Conservation (phyloP, 176 grass and related monocot genomes). For the Pontederia paniculata region DNA sequence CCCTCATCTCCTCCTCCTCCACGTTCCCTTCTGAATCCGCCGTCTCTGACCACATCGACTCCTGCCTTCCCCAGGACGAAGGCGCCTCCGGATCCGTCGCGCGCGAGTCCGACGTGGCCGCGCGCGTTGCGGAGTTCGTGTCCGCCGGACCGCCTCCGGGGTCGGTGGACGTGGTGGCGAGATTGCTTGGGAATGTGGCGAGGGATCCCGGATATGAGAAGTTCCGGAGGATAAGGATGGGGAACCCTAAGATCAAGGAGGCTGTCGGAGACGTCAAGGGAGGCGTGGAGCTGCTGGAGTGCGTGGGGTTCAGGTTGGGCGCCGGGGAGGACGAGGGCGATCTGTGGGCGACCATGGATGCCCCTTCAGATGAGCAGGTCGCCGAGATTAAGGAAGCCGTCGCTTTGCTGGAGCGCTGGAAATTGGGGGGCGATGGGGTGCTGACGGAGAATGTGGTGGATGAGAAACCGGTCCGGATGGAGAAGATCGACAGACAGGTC, state of each 20-base stretch:
- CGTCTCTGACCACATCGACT: conserved; percentile 60
- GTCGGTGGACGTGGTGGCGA: conserved; percentile 51
- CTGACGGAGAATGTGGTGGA: conserved; percentile 8
- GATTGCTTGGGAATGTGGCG: conserved; percentile 53
- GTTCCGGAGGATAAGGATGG: conserved; percentile 65
- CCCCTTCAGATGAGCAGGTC: conserved; percentile 31
- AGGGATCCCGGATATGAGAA: conserved; percentile 59
- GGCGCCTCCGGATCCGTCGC: neutral
- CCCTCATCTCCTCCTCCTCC: conserved; percentile 23
- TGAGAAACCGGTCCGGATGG: conserved; percentile 17
- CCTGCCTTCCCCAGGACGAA: conserved; percentile 32
- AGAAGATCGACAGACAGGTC: conserved; percentile 71
- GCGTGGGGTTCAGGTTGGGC: conserved; percentile 42
- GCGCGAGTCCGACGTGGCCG: conserved; percentile 17
- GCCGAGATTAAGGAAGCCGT: conserved; percentile 36
- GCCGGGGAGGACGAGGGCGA: conserved; percentile 42
- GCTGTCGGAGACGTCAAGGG: conserved; percentile 49
- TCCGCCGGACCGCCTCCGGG: conserved; percentile 30
- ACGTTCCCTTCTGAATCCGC: conserved; percentile 43
- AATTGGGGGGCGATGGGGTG: conserved; percentile 6
- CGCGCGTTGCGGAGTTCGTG: conserved; percentile 46
- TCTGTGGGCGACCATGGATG: conserved; percentile 70
- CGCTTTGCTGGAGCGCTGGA: conserved; percentile 44
- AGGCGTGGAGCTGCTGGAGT: conserved; percentile 63
- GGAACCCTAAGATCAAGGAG: conserved; percentile 88